A percentile compares a stretch with the other conserved stretches of the same genome.
Evolutionary conservation across 768 basidiomycete genomes (phyloP).

Genomic region (Amanita jacksonii): DNA sequence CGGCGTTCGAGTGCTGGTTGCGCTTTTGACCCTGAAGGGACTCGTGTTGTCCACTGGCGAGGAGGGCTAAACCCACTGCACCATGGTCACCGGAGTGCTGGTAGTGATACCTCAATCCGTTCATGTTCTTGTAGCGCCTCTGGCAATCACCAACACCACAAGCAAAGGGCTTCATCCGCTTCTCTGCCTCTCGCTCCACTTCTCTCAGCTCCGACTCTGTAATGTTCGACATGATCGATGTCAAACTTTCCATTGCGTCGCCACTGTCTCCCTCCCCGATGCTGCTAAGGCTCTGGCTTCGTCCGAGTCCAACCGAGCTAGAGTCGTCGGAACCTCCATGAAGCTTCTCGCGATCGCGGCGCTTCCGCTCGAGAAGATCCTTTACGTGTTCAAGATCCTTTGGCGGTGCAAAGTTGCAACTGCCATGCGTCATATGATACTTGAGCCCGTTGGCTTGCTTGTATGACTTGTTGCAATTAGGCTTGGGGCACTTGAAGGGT

Average conservation of each 20-base stretch:
- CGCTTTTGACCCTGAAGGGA: conserved; percentile 22
- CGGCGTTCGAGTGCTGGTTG: conserved; percentile 10
- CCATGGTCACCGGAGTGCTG: conserved; percentile 96
- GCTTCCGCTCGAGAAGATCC: conserved; percentile 53
- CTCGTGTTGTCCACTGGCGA: conserved; percentile 64
- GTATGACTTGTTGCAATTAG: conserved; percentile 92
- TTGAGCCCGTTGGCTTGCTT: conserved; percentile 95
- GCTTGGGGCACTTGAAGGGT: conserved; percentile 89
- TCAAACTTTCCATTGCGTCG: conserved; percentile 14
- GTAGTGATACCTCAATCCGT: conserved; percentile 92
- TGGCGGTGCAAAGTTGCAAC: conserved; percentile 87
- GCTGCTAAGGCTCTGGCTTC: conserved; percentile 5
- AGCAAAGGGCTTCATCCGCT: conserved; percentile 73
- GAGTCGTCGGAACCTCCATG: conserved; percentile 10
- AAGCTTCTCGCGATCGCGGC: conserved; percentile 25
- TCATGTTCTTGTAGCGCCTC: conserved; percentile 97
- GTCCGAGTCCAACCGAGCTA: conserved; percentile 4
- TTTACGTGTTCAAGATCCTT: conserved; percentile 76
- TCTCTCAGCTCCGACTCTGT: conserved; percentile 58
- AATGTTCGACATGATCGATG: conserved; percentile 35
- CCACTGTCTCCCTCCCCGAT: conserved; percentile 3
- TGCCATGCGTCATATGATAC: conserved; percentile 89
- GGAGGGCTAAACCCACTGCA: conserved; percentile 72
- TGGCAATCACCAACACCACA: conserved; percentile 83
- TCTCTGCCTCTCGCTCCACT: conserved; percentile 79